phyloP scores from a whole-genome alignment of 2,329 filamentous ascomycete genomes.

The Fusarium papillatum region DNA sequence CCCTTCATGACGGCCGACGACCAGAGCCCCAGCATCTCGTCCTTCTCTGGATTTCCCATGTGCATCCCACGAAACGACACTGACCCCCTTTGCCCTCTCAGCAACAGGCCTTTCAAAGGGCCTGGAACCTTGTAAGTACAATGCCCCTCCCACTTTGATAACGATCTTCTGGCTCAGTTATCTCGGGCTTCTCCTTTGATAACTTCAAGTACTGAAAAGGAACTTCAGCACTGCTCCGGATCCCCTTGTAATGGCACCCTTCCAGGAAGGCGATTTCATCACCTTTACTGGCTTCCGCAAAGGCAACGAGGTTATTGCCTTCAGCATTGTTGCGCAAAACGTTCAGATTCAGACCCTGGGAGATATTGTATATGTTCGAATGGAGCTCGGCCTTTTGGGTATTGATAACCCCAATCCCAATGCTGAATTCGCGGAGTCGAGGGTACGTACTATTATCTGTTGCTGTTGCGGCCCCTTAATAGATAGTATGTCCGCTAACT shows the following conservation, averaged over 20 bases:
- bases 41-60: conserved; percentile 66
- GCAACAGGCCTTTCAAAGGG: conserved; percentile 49
- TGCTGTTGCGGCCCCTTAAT: background rate
- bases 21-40: conserved; percentile 60
- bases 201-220: background rate
- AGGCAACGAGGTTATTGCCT: conserved; percentile 50
- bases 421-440: conserved; percentile 51
- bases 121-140: conserved; percentile 47
- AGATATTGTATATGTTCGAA: conserved; percentile 50
- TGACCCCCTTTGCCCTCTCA: conserved; percentile 51
- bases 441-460: conserved; percentile 39
- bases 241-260: conserved; percentile 52
- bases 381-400: conserved; percentile 51
- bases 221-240: conserved; percentile 49
- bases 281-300: conserved; percentile 49
- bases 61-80: conserved; percentile 59
- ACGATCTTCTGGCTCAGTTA: no score
- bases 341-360: conserved; percentile 51
- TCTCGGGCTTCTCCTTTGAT: background rate
- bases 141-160: background rate
- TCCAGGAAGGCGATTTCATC: conserved; percentile 53
- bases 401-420: conserved; percentile 51
- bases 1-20: conserved; percentile 63
- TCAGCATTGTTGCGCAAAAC: conserved; percentile 53
- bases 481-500: background rate